These are phyloP conservation scores for Salix suchowensis DNA, from an alignment of 345 rosid genomes.

Conservation along the genomic window DNA sequence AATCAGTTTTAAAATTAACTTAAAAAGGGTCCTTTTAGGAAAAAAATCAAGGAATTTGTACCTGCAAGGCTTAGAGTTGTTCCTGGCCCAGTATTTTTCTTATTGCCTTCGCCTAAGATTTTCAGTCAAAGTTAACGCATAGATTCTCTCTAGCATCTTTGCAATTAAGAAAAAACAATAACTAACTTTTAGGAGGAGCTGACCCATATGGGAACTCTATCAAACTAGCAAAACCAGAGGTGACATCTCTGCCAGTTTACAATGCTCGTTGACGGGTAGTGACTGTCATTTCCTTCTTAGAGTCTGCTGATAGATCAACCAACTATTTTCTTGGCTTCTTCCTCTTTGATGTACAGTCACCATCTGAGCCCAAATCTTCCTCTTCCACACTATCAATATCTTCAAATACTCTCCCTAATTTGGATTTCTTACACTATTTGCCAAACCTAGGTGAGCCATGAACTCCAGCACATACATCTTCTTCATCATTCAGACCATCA, in stretches of 20 bases:
- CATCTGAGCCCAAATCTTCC: conserved; percentile 25
- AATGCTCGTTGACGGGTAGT: conserved; percentile 27
- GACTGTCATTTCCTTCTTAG: conserved; percentile 23
- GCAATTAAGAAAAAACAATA: background rate
- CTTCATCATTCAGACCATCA: conserved; percentile 33
- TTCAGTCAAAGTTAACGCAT: too few species aligned
- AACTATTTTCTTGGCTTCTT: conserved; percentile 23
- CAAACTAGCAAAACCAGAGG: conserved; percentile 5
- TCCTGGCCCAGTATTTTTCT: too few species aligned
- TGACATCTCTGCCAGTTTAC: conserved; percentile 20
- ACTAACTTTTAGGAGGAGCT: conserved; percentile 28
- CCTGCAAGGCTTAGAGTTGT: too few species aligned
- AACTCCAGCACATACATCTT: background rate
- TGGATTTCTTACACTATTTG: background rate
- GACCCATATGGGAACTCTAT: conserved; percentile 25
- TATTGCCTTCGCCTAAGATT: too few species aligned
- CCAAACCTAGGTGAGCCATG: conserved; percentile 14
- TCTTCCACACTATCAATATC: conserved; percentile 37
- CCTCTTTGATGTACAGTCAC: conserved; percentile 15
- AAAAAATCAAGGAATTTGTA: too few species aligned
- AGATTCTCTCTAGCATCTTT: too few species aligned
- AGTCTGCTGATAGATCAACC: conserved; percentile 14
- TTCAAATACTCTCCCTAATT: conserved; percentile 11
- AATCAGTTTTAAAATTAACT: too few species aligned
- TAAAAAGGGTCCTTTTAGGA: too few species aligned